Evolutionary conservation across 2,329 filamentous ascomycete species (phyloP).

Genomic region (Colletotrichum sp.): DNA sequence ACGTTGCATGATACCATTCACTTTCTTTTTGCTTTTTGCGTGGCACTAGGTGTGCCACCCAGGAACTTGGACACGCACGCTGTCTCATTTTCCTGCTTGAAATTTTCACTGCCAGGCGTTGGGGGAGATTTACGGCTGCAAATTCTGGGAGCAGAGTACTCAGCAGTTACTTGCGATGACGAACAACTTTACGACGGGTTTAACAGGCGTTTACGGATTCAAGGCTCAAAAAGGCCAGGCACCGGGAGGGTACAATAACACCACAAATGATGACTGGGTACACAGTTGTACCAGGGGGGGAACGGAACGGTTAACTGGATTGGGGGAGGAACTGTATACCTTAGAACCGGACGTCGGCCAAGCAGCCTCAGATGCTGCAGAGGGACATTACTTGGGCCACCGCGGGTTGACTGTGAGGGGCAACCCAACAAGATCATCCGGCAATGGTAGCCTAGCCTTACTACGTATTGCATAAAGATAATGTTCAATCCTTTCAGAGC

Average conservation of each 20-base stretch:
- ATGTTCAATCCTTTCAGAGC: constrained; percentile 16
- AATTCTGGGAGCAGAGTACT: constrained; percentile 3
- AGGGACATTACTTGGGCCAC: not conserved
- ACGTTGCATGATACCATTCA: constrained; percentile 11
- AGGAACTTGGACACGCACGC: not conserved
- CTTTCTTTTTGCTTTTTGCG: not conserved
- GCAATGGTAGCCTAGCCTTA: not conserved
- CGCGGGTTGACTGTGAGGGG: not conserved
- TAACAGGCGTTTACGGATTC: constrained; percentile 14
- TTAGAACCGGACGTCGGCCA: not conserved
- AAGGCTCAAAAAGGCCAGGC: not conserved
- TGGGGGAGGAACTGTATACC: not conserved
- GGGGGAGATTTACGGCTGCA: not conserved
- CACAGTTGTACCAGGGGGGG: not conserved
- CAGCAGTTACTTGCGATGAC: not conserved
- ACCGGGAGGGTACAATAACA: not conserved
- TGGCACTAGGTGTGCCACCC: not conserved
- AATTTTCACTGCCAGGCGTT: constrained; percentile 4
- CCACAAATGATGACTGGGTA: not conserved
- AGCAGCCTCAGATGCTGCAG: not conserved
- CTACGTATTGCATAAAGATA: constrained; percentile 17
- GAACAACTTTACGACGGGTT: constrained; percentile 12
- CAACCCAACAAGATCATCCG: not conserved
- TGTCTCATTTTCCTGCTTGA: not conserved
- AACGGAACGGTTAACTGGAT: not conserved